Conservation (phyloP, 148 eudicot genomes). For the Nepenthes mirabilis region DNA sequence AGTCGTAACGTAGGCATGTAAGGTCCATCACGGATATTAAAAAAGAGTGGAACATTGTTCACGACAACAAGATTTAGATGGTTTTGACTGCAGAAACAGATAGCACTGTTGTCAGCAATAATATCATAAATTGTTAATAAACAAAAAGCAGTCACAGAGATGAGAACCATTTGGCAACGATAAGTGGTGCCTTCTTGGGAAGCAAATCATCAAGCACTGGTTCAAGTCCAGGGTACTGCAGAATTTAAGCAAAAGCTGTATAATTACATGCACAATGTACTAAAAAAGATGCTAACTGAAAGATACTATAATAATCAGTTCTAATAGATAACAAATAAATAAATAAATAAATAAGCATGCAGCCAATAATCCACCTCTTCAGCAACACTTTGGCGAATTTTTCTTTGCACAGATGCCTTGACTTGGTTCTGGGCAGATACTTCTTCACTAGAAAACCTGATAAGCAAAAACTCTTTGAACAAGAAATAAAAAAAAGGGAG, state of each 20-base stretch:
- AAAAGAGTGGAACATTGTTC: conserved; percentile 83
- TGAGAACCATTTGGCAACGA: conserved; percentile 83
- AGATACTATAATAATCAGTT: neutral
- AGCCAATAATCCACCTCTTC: conserved; percentile 49
- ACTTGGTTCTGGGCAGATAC: conserved; percentile 99
- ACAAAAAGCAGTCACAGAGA: neutral
- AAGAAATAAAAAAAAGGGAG: no score
- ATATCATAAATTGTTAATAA: neutral
- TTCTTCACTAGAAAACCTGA: conserved; percentile 84
- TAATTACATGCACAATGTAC: neutral
- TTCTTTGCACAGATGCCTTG: conserved; percentile 91
- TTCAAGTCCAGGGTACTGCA: conserved; percentile 97
- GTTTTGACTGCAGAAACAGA: conserved; percentile 54
- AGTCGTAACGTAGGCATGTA: conserved; percentile 97
- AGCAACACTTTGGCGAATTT: conserved; percentile 81
- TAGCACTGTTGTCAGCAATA: conserved; percentile 7
- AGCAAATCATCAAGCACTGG: conserved; percentile 90
- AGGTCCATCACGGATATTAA: conserved; percentile 96
- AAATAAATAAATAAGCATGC: neutral
- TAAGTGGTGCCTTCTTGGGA: conserved; percentile 88
- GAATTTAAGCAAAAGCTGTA: conserved; percentile 4
- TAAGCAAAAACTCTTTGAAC: neutral
- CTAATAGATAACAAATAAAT: neutral
- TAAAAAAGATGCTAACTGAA: neutral
- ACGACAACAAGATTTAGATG: conserved; percentile 92